Percentiles rank a stretch among this genome's conserved stretches.
Conservation (phyloP, 1,139 yeast species). For the Geotrichum klebahnii region DNA sequence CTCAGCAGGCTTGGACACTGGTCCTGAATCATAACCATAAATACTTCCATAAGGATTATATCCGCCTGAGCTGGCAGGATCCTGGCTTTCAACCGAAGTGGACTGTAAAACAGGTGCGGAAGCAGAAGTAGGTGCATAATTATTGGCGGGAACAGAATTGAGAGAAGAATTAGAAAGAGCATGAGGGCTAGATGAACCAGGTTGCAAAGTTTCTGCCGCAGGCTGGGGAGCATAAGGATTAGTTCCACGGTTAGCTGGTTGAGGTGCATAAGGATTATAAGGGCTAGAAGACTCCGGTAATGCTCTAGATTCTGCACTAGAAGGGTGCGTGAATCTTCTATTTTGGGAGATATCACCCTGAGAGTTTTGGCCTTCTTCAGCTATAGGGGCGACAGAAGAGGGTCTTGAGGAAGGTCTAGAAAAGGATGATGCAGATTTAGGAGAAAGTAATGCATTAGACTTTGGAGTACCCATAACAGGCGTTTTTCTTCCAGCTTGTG, state of each 20-base stretch:
- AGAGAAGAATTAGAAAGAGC: conserved; percentile 9
- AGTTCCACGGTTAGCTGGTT: not conserved
- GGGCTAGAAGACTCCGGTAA: not conserved
- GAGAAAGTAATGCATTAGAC: not conserved
- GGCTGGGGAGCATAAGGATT: conserved; percentile 12
- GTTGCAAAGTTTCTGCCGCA: not conserved
- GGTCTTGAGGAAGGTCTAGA: conserved; percentile 7
- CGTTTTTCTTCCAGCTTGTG: conserved; percentile 4
- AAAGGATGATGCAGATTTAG: conserved; percentile 7
- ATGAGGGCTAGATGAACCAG: conserved; percentile 12
- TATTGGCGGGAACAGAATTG: conserved; percentile 1
- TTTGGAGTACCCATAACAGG: not conserved
- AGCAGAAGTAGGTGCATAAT: too few species aligned
- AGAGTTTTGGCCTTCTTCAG: not conserved
- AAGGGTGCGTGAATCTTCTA: not conserved
- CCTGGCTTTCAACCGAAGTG: too few species aligned
- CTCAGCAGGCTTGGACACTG: too few species aligned
- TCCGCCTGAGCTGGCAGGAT: not conserved
- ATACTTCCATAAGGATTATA: conserved; percentile 9
- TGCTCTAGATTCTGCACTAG: not conserved
- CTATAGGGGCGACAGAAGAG: not conserved
- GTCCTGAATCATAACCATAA: conserved; percentile 10
- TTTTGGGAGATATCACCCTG: not conserved
- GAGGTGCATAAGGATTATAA: conserved; percentile 18
- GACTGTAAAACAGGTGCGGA: too few species aligned